Conservation (phyloP, 2,329 filamentous ascomycete genomes). For the Colletotrichum liriopes region DNA sequence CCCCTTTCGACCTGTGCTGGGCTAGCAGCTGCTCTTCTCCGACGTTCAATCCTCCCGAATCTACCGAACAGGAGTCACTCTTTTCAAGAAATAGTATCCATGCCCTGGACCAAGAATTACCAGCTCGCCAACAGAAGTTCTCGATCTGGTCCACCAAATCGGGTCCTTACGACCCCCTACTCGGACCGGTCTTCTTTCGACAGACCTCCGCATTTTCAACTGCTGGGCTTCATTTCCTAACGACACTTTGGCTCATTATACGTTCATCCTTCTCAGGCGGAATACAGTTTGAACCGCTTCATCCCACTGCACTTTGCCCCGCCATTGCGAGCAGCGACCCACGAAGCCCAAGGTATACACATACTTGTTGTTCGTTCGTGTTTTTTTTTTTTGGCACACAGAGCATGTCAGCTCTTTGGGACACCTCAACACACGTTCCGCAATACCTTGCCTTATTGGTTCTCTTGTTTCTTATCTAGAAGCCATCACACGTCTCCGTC, state of each 20-base stretch:
- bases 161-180: constrained; percentile 7
- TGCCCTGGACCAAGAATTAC: constrained; percentile 24
- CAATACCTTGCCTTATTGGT: constrained; percentile 11
- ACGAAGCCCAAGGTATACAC: constrained; percentile 27
- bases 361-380: constrained; percentile 4
- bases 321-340: constrained; percentile 15
- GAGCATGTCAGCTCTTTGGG: constrained; percentile 29
- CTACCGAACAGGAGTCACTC: neutral
- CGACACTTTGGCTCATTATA: constrained; percentile 6
- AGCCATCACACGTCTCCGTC: constrained; percentile 1
- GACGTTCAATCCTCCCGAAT: neutral
- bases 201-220: neutral
- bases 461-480: constrained; percentile 18
- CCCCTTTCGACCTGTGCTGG: constrained; percentile 11
- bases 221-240: constrained; percentile 6
- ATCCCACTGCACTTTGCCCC: neutral
- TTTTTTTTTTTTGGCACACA: constrained; percentile 4
- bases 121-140: constrained; percentile 3
- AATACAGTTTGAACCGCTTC: neutral
- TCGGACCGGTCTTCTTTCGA: constrained; percentile 9
- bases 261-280: neutral
- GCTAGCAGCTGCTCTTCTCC: constrained; percentile 4
- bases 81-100: constrained; percentile 16
- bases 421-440: constrained; percentile 32
- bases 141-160: constrained; percentile 8